A percentile compares a stretch with the other conserved stretches of the same genome.
phyloP scores from a whole-genome alignment of 2,329 filamentous ascomycete genomes.

The Graphilbum sp. region DNA sequence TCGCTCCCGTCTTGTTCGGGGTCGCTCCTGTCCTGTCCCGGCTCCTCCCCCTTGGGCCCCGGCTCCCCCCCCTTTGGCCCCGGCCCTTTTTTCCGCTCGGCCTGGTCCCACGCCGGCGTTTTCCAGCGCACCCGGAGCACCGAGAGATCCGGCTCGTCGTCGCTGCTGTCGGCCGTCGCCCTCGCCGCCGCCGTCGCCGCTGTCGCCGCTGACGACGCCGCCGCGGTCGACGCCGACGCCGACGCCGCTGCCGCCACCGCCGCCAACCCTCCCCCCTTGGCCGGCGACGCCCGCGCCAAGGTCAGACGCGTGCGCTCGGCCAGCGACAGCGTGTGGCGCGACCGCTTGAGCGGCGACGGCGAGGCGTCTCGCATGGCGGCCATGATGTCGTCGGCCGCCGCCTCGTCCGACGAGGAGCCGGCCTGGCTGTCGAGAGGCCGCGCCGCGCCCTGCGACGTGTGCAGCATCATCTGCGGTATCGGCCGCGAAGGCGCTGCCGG shows the following conservation, averaged over 20 bases:
- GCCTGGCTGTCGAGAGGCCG: neutral
- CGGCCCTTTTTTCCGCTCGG: too few species aligned
- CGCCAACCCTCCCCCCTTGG: too few species aligned
- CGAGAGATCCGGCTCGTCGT: neutral
- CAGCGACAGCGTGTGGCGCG: slow-evolving; percentile 43
- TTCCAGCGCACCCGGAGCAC: neutral
- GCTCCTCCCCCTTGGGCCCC: too few species aligned
- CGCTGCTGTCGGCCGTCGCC: slow-evolving; percentile 8
- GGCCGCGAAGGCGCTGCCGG: too few species aligned
- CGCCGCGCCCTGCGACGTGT: too few species aligned
- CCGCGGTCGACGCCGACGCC: slow-evolving; percentile 8
- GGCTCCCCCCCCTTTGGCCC: too few species aligned
- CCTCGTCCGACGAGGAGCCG: slow-evolving; percentile 27
- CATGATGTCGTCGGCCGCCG: slow-evolving; percentile 39
- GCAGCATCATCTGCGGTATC: too few species aligned
- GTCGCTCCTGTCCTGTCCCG: too few species aligned
- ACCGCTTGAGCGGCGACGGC: slow-evolving; percentile 39
- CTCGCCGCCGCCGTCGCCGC: slow-evolving; percentile 10
- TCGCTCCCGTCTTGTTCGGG: too few species aligned
- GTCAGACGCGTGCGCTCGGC: slow-evolving; percentile 68
- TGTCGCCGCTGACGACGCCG: neutral
- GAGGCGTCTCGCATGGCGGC: slow-evolving; percentile 37
- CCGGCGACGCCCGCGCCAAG: slow-evolving; percentile 37
- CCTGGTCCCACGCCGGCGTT: slow-evolving; percentile 9
- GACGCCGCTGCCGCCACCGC: slow-evolving; percentile 10